A percentile compares a stretch with the other conserved stretches of the same genome.
Conservation (phyloP, 768 basidiomycete genomes). For the Coprinellus micaceus region DNA sequence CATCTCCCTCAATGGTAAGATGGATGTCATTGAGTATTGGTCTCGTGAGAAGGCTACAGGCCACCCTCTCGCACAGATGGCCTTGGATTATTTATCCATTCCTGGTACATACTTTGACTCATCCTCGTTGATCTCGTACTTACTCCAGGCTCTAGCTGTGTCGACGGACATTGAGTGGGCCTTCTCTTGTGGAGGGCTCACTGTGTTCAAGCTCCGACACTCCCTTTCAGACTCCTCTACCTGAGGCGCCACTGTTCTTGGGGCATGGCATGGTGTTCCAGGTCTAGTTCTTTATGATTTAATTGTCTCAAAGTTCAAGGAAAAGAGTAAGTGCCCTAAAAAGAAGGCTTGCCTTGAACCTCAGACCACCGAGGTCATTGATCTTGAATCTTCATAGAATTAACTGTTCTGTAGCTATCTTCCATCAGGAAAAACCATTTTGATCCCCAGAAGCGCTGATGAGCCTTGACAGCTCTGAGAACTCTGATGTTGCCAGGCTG, state of each 20-base stretch:
- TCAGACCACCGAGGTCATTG: neutral
- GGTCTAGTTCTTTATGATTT: constrained; percentile 4
- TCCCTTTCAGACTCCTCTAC: constrained; percentile 23
- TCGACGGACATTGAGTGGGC: constrained; percentile 26
- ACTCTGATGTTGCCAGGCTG: too few species aligned
- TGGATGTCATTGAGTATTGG: too few species aligned
- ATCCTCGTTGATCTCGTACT: constrained; percentile 8
- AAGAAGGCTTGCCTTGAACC: constrained; percentile 5
- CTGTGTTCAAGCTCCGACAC: constrained; percentile 23
- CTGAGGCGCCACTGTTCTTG: constrained; percentile 20
- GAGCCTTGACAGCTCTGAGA: too few species aligned
- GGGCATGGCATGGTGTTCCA: constrained; percentile 15
- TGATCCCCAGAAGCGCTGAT: too few species aligned
- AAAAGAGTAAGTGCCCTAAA: constrained; percentile 7
- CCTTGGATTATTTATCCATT: constrained; percentile 8
- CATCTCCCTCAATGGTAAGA: constrained; percentile 7
- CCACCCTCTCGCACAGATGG: constrained; percentile 14
- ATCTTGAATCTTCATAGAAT: neutral
- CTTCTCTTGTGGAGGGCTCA: constrained; percentile 26
- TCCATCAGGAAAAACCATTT: too few species aligned
- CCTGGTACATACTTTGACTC: constrained; percentile 5
- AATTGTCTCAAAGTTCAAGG: constrained; percentile 9
- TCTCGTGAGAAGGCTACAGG: neutral
- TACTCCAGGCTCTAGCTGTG: constrained; percentile 15
- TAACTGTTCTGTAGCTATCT: neutral